phyloP scores from a whole-genome alignment of 2,329 filamentous ascomycete species.

The Ustilaginoidea virens region DNA sequence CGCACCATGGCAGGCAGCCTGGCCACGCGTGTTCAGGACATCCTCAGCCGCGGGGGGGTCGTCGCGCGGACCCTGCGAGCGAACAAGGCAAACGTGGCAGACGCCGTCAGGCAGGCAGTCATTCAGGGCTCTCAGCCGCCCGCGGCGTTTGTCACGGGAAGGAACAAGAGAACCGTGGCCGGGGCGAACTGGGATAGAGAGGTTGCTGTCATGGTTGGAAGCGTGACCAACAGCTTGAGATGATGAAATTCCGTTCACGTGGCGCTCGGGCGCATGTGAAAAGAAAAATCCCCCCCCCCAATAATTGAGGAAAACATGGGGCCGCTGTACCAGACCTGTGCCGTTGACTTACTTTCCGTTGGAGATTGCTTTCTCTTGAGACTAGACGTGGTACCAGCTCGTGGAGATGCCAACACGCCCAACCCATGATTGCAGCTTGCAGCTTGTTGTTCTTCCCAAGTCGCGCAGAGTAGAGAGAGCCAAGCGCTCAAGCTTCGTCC shows the following conservation, averaged over 20 bases:
- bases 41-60: constrained; percentile 67
- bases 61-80: constrained; percentile 65
- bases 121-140: constrained; percentile 59
- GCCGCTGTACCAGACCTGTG: too few relatives aligned
- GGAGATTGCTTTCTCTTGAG: too few relatives aligned
- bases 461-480: too few relatives aligned
- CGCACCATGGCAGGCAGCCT: constrained; percentile 69
- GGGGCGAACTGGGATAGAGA: constrained; percentile 68
- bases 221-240: constrained; percentile 48
- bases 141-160: constrained; percentile 28
- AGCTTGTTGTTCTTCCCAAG: too few relatives aligned
- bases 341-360: too few relatives aligned
- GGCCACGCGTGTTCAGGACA: constrained; percentile 65
- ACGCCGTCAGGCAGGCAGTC: constrained; percentile 73
- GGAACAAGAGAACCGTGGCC: constrained; percentile 30
- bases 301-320: too few relatives aligned
- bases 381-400: too few relatives aligned
- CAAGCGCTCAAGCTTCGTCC: too few relatives aligned
- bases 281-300: too few relatives aligned
- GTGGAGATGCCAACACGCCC: too few relatives aligned
- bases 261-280: too few relatives aligned
- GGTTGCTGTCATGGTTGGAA: constrained; percentile 85
- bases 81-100: constrained; percentile 59
- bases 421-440: too few relatives aligned
- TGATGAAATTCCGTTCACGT: constrained; percentile 11